These are phyloP conservation scores for Cladosporium sp. DNA, from an alignment of 2,329 filamentous ascomycete genomes.

Conservation along the genomic window DNA sequence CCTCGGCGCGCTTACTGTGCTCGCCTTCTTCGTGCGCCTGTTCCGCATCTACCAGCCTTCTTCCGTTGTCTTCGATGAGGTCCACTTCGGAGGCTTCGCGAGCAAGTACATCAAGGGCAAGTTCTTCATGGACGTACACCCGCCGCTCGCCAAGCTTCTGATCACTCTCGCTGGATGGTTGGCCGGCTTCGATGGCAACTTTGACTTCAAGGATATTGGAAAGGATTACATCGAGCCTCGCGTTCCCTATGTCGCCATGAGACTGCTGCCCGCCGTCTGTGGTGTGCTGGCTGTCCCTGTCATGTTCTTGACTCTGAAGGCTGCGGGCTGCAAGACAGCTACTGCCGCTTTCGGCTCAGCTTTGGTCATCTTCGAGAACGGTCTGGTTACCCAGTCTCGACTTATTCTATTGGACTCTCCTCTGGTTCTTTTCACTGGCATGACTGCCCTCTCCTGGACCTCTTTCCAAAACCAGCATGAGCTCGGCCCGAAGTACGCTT, in stretches of 20 bases:
- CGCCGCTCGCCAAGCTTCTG: constrained; percentile 91
- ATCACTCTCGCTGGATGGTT: constrained; percentile 94
- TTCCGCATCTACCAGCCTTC: constrained; percentile 96
- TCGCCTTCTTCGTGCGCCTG: constrained; percentile 78
- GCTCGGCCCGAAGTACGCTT: constrained; percentile 83
- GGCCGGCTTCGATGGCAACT: constrained; percentile 90
- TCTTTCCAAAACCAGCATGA: constrained; percentile 98
- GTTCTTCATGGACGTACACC: constrained; percentile 99
- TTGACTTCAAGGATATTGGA: constrained; percentile 99
- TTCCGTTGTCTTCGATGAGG: constrained; percentile 98
- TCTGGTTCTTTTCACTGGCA: constrained; percentile 86
- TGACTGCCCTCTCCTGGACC: constrained; percentile 85
- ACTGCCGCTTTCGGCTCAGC: constrained; percentile 81
- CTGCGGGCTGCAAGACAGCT: constrained; percentile 80
- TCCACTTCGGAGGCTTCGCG: constrained; percentile 98
- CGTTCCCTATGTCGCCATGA: constrained; percentile 97
- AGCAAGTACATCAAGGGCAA: constrained; percentile 98
- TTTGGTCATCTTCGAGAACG: constrained; percentile 94
- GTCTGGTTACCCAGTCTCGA: constrained; percentile 89
- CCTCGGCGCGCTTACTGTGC: constrained; percentile 68
- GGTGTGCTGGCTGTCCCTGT: constrained; percentile 85
- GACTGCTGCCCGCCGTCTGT: constrained; percentile 84
- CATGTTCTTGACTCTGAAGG: constrained; percentile 94
- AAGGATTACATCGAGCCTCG: constrained; percentile 95
- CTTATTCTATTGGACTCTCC: constrained; percentile 96